Base-by-base conservation (phyloP, 1,284 basidiomycete species). In the Puccinia coronata region DNA sequence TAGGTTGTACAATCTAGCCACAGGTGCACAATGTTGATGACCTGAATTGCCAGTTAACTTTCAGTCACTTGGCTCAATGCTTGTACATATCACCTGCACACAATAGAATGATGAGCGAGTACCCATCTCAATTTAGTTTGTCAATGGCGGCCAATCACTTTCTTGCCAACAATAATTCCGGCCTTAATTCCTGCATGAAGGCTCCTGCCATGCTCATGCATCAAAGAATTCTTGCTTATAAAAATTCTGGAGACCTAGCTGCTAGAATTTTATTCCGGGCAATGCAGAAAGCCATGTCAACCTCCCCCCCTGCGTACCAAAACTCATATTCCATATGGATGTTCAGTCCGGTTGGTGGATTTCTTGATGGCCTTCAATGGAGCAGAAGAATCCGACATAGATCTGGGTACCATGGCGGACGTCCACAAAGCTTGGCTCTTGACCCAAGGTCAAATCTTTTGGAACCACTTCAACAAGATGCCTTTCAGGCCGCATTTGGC, bases 311-410 rank as follows among this genome's bases (percentile, higher is more conserved):
- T n/a, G n/a, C n/a, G n/a, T n/a, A n/a, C n/a, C n/a, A n/a, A n/a
- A n/a, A n/a, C n/a, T n/a, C n/a, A n/a, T n/a, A n/a, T n/a, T n/a
- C n/a, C n/a, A n/a, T n/a, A n/a, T n/a, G n/a, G n/a, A n/a, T n/a
- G n/a, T n/a, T n/a, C n/a, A n/a, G n/a, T n/a, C n/a, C n/a, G n/a
- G 23, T 63, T 63, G 61, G 61, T 23, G 36, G 34, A 63, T 41
- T 63, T 63, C 61, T 63, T 63, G 18, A 1, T 9, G 12, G 61
- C 61, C 61, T 63, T 63, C 6, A 63, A 34, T 63, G 20, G 61
- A 63, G 3, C 5, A 5, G 20, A 63, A 63, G 36, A 39, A 39
- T 0, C 6, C 23, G 61, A 39, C 36, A 23, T 63, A 1, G 6
- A 36, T 9, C 31, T 39, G 2, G 18, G 31, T 1, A n/a, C 18